Percentiles rank a stretch among this genome's conserved stretches.
Conservation (phyloP, 2,329 filamentous ascomycete genomes). For the Monosporascus ibericus region DNA sequence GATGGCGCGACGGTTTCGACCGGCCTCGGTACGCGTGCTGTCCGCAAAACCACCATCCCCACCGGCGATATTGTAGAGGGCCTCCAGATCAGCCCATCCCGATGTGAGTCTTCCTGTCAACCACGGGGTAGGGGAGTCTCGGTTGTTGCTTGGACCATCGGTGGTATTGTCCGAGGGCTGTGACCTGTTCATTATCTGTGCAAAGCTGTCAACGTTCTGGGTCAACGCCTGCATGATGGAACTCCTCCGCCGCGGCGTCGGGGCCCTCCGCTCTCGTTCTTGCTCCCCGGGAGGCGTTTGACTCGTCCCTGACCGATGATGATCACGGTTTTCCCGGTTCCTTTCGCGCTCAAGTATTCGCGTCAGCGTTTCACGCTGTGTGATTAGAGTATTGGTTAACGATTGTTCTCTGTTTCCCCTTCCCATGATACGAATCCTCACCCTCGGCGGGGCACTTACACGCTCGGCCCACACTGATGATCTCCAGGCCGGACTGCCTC, state of each 20-base stretch:
- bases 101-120: slow-evolving; percentile 20
- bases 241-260: slow-evolving; percentile 22
- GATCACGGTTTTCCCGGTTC: slow-evolving; percentile 20
- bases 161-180: slow-evolving; percentile 13
- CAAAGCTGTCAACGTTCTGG: slow-evolving; percentile 19
- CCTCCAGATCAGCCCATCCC: slow-evolving; percentile 37
- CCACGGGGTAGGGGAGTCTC: slow-evolving; percentile 20
- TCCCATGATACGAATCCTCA: slow-evolving; percentile 3
- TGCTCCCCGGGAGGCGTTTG: slow-evolving; percentile 19
- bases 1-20: slow-evolving; percentile 21
- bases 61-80: slow-evolving; percentile 32
- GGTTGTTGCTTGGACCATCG: slow-evolving; percentile 11
- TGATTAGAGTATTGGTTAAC: slow-evolving; percentile 4
- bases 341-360: slow-evolving; percentile 27
- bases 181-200: slow-evolving; percentile 13
- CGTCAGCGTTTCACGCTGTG: slow-evolving; percentile 25
- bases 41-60: slow-evolving; percentile 18
- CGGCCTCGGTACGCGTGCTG: slow-evolving; percentile 20
- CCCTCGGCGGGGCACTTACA: slow-evolving; percentile 22
- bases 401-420: slow-evolving; percentile 12
- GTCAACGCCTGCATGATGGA: slow-evolving; percentile 25
- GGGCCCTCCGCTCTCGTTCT: slow-evolving; percentile 23
- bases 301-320: slow-evolving; percentile 16
- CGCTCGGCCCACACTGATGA: slow-evolving; percentile 24
- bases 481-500: slow-evolving; percentile 19